Base-by-base conservation (phyloP, 345 rosid genomes). In the Eucalyptus pumila region DNA sequence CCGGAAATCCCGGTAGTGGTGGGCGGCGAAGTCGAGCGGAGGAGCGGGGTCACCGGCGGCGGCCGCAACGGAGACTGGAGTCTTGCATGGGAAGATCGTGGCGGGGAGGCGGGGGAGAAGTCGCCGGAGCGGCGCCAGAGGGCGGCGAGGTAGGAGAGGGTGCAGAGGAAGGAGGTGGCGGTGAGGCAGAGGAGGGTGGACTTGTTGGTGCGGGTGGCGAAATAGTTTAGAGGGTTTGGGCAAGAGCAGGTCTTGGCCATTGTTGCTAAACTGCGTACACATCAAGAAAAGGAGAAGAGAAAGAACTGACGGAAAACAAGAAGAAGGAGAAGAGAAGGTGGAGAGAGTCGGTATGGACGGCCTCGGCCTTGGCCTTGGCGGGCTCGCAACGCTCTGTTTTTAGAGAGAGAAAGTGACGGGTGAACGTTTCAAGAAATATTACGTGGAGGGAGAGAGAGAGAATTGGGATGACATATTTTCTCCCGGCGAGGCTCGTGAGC, bases 121-220 rank as follows among this genome's bases (percentile, higher is more conserved):
- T 80, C 52, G 89, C 83, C 89, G 85, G 90, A 88, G 88, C 92
- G 90, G 48, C 93, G 96, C 94, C 96, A 94, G 51, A 89, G 52
- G 2, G 97, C 99, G 52, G 91, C 80, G 14, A 95, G 67, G 89
- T 96, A 97, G 91, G 92, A 95, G 30, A 93, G 85, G 51, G 94
- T 80, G 87, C 95, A 96, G 62, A 94, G 93, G 69, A 95, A 87
- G 24, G 93, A 54, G 9, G 91, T 62, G 12, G 94, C 72, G 40
- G 93, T 90, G 89, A 91, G 34, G 90, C 86, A 95, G 67, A 90
- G 94, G 15, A 96, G 93, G 87, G 91, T 95, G 87, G 93, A 40
- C 80, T 88, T 92, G 90, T 91, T 97, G 48, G 96, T 54, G 87
- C 89, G 92, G 80, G 93, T 90, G 5, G 87, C 87, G 60, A 89